These are phyloP conservation scores for Metschnikowia noctiluminum DNA, from an alignment of 805 yeast species.

Conservation along the genomic window DNA sequence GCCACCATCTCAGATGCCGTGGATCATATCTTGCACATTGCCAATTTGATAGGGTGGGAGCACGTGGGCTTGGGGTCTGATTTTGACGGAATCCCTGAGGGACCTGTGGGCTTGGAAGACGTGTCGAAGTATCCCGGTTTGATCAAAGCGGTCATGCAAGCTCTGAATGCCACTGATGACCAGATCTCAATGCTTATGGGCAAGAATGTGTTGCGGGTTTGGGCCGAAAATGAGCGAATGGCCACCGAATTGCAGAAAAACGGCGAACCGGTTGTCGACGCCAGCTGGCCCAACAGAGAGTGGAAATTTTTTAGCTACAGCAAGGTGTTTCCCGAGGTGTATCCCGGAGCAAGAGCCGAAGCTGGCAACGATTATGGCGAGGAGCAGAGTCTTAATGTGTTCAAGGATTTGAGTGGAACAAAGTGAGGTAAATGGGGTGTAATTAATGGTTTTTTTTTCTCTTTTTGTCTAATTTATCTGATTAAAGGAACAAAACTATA, in stretches of 20 bases:
- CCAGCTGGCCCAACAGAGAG: conserved; percentile 40
- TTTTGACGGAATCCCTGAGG: conserved; percentile 50
- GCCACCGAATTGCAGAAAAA: conserved; percentile 17
- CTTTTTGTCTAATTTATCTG: background rate
- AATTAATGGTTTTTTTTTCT: background rate
- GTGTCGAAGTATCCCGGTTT: conserved; percentile 54
- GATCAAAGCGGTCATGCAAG: conserved; percentile 26
- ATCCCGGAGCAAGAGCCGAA: conserved; percentile 24
- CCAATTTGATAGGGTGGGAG: conserved; percentile 47
- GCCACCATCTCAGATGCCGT: conserved; percentile 46
- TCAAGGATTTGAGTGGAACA: background rate
- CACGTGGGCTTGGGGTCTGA: conserved; percentile 52
- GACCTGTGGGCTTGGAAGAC: conserved; percentile 51
- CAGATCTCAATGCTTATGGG: conserved; percentile 45
- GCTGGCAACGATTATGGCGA: conserved; percentile 1
- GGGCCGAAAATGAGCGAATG: conserved; percentile 40
- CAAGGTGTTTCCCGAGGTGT: conserved; percentile 36
- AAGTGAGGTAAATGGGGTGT: background rate
- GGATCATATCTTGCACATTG: conserved; percentile 42
- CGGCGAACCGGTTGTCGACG: conserved; percentile 26
- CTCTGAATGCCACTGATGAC: conserved; percentile 41
- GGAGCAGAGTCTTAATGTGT: conserved; percentile 1
- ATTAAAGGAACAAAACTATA: background rate
- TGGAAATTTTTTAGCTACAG: conserved; percentile 40
- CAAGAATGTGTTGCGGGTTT: conserved; percentile 43